Percentiles rank a stretch among this genome's conserved stretches.
Conservation (phyloP, 1,284 basidiomycete species). For the Ceratobasidium sp. region DNA sequence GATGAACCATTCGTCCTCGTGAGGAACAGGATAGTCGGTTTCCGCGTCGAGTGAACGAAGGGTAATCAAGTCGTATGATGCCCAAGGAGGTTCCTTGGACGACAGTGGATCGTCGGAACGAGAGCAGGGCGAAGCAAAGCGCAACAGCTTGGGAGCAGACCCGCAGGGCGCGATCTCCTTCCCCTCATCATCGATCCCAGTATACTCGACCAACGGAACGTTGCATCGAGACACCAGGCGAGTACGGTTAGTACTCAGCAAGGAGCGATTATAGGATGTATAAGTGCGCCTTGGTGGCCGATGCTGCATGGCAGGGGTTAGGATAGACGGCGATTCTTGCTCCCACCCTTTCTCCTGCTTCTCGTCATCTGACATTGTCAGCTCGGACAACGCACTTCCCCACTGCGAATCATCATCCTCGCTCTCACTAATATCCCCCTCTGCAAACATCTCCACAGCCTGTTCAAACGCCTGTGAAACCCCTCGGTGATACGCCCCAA, state of each 20-base stretch:
- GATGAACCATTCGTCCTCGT: conserved; percentile 15
- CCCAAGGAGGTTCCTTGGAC: conserved; percentile 17
- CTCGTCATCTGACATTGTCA: background rate
- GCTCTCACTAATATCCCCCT: conserved; percentile 9
- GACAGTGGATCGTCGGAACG: background rate
- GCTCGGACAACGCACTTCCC: conserved; percentile 33
- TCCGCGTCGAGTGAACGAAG: conserved; percentile 7
- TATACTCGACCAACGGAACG: conserved; percentile 16
- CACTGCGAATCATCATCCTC: conserved; percentile 35
- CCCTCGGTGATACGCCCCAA: conserved; percentile 3
- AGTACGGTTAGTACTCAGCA: conserved; percentile 6
- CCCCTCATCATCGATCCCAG: conserved; percentile 36
- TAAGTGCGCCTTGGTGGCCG: conserved; percentile 12
- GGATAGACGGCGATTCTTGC: background rate
- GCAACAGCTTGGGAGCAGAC: background rate
- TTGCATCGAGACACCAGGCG: conserved; percentile 18
- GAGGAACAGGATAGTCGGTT: conserved; percentile 20
- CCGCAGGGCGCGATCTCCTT: conserved; percentile 4
- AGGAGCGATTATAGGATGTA: conserved; percentile 31
- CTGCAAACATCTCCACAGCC: conserved; percentile 4
- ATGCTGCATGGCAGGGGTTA: background rate
- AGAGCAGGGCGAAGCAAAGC: background rate
- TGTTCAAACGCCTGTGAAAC: conserved; percentile 7
- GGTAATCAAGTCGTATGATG: background rate
- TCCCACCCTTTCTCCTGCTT: background rate